These are phyloP conservation scores for Scutellaria baicalensis DNA, from an alignment of 257 asterid species.

Conservation along the genomic window DNA sequence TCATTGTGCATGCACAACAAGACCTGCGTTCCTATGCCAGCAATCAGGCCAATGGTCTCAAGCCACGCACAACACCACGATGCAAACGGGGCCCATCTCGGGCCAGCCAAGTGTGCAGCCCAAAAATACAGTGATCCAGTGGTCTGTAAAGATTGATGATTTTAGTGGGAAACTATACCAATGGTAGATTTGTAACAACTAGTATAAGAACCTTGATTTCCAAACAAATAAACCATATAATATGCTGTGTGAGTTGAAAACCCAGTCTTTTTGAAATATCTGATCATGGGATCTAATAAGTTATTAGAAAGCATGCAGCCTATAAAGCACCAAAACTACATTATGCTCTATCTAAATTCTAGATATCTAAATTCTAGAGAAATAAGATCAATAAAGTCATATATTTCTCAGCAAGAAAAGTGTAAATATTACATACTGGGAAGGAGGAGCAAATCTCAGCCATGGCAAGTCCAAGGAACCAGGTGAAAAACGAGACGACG, in stretches of 20 bases:
- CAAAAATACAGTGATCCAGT: constrained; percentile 48
- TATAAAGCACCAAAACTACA: no score
- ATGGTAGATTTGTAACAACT: no score
- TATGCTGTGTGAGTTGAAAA: no score
- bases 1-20: background rate
- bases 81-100: constrained; percentile 46
- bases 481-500: constrained; percentile 28
- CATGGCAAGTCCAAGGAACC: constrained; percentile 33
- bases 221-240: no score
- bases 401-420: background rate
- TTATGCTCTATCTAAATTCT: no score
- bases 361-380: no score
- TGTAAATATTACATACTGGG: constrained; percentile 22
- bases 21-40: constrained; percentile 47
- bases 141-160: constrained; percentile 13
- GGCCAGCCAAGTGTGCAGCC: constrained; percentile 46
- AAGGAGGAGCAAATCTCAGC: constrained; percentile 50
- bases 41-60: constrained; percentile 39
- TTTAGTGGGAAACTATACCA: no score
- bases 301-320: no score
- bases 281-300: no score
- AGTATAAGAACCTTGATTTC: no score
- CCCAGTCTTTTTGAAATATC: no score
- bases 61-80: constrained; percentile 55
- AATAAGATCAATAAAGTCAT: background rate